Evolutionary conservation across 192 early-diverging fungal species (phyloP).

Genomic region (Coemansia sp.): DNA sequence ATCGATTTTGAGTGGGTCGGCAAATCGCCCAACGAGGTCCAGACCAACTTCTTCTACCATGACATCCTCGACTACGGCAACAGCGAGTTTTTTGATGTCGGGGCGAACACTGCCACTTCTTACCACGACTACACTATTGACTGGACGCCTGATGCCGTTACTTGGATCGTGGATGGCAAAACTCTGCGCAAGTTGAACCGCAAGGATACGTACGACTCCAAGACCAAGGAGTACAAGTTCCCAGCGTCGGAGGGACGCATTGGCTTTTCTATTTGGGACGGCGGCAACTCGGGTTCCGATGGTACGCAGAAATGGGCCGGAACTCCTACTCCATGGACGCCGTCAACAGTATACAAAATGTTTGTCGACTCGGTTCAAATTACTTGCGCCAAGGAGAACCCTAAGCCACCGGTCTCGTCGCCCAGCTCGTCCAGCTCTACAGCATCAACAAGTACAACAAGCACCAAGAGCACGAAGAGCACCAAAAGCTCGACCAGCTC

Average conservation of each 20-base stretch:
- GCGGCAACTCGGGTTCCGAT: conserved; percentile 56
- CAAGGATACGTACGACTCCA: conserved; percentile 54
- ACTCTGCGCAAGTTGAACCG: conserved; percentile 56
- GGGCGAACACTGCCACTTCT: conserved; percentile 43
- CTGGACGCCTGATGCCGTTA: conserved; percentile 59
- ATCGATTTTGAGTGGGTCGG: conserved; percentile 76
- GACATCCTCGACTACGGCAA: conserved; percentile 60
- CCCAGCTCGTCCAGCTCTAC: not conserved
- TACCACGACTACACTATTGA: conserved; percentile 67
- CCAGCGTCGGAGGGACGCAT: conserved; percentile 60
- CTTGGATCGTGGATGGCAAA: conserved; percentile 64
- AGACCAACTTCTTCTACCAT: conserved; percentile 70
- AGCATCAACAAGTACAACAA: not conserved
- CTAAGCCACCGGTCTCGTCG: not conserved
- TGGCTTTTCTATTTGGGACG: conserved; percentile 71
- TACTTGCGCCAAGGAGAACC: conserved; percentile 11
- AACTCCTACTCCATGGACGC: conserved; percentile 59
- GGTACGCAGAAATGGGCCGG: conserved; percentile 66
- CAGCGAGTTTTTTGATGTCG: conserved; percentile 40
- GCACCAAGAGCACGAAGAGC: not conserved
- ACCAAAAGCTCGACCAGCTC: not conserved
- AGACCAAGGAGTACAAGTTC: conserved; percentile 46
- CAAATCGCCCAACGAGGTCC: conserved; percentile 52
- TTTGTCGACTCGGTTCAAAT: conserved; percentile 59
- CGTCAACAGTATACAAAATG: conserved; percentile 56